These are phyloP conservation scores for Dillenia turbinata DNA, from an alignment of 164 flowering plant genomes.

Conservation along the genomic window DNA sequence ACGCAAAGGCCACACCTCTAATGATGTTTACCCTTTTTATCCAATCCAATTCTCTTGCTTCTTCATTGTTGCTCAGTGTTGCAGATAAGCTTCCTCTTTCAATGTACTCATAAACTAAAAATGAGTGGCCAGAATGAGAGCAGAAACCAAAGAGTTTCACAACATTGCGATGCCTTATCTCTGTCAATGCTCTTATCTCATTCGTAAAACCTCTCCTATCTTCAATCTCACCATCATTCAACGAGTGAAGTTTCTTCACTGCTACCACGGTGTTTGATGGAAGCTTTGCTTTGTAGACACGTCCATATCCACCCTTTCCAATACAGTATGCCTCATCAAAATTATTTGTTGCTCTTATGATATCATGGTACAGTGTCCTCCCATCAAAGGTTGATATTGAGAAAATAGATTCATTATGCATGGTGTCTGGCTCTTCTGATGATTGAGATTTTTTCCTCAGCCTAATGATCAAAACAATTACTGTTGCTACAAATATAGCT, in stretches of 20 bases:
- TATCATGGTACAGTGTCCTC: not conserved
- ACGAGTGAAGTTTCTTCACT: not conserved
- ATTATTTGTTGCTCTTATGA: constrained; percentile 6
- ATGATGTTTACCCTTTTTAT: too few species aligned
- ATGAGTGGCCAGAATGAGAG: not conserved
- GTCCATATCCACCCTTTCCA: constrained; percentile 8
- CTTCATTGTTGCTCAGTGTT: too few species aligned
- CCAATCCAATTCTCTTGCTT: too few species aligned
- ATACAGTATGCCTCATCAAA: constrained; percentile 1
- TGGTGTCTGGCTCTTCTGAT: not conserved
- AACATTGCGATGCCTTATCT: too few species aligned
- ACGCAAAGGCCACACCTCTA: not conserved
- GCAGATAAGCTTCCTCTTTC: too few species aligned
- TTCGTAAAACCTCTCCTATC: not conserved
- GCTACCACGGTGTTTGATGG: constrained; percentile 4
- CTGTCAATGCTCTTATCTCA: too few species aligned
- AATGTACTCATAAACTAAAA: too few species aligned
- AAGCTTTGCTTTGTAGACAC: constrained; percentile 9
- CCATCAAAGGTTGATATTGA: constrained; percentile 13
- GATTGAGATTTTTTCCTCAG: not conserved
- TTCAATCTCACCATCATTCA: not conserved
- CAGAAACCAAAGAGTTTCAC: not conserved
- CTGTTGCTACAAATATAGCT: not conserved
- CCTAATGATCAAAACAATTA: not conserved
- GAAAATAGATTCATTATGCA: not conserved